Conservation (phyloP, 345 rosid genomes). For the Adansonia digitata region DNA sequence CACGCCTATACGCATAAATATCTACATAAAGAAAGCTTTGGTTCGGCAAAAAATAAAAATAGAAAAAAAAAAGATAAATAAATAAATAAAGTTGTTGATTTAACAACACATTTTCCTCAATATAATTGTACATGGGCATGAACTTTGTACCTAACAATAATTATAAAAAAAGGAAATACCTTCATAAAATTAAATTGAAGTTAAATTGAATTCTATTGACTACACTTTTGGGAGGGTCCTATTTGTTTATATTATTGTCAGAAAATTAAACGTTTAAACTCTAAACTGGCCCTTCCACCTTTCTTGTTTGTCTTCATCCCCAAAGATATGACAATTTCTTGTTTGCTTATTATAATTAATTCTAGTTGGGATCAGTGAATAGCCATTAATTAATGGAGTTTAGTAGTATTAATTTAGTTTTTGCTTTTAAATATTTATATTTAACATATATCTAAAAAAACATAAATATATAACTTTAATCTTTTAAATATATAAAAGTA, state of each 20-base stretch:
- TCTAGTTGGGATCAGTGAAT: background rate
- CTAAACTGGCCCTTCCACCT: background rate
- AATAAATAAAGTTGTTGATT: background rate
- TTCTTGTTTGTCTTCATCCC: background rate
- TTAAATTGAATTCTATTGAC: background rate
- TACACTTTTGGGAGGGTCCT: slow-evolving; percentile 4
- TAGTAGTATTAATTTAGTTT: too few relatives aligned
- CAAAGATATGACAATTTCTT: background rate
- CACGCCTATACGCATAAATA: background rate
- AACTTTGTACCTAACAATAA: background rate
- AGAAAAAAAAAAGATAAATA: too few relatives aligned
- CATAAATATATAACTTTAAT: too few relatives aligned
- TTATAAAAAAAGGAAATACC: background rate
- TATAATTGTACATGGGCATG: background rate
- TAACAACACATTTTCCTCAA: slow-evolving; percentile 4
- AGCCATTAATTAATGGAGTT: background rate
- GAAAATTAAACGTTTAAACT: background rate
- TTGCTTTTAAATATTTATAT: too few relatives aligned
- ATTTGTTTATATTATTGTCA: background rate
- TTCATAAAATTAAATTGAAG: background rate
- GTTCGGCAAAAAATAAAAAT: background rate
- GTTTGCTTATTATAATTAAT: background rate
- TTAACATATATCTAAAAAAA: too few relatives aligned
- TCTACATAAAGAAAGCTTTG: background rate
- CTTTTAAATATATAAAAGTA: too few relatives aligned